Percentiles rank a stretch among this genome's conserved stretches.
These are phyloP conservation scores for Chenopodium formosanum DNA, from an alignment of 148 eudicot species.

Conservation along the genomic window DNA sequence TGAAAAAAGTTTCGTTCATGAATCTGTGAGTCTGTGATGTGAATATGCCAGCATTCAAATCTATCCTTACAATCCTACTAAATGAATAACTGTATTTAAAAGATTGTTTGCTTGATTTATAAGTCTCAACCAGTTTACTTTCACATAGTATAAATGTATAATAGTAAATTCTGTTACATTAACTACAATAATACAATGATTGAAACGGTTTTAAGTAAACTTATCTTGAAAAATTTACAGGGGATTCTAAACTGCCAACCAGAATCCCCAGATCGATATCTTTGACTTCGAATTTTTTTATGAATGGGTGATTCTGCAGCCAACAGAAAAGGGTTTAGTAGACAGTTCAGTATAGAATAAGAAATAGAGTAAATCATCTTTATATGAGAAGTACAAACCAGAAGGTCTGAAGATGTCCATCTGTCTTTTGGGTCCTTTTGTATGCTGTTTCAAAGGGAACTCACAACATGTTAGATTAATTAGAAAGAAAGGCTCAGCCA, in stretches of 20 bases:
- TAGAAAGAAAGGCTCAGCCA: not conserved
- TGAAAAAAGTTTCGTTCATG: too few species aligned
- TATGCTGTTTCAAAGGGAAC: slow-evolving; percentile 52
- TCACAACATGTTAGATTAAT: slow-evolving; percentile 10
- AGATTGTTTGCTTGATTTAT: not conserved
- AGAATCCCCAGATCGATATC: slow-evolving; percentile 83
- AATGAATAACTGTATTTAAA: slow-evolving; percentile 4
- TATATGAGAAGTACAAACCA: slow-evolving; percentile 51
- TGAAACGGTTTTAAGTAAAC: not conserved
- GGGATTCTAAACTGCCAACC: slow-evolving; percentile 79
- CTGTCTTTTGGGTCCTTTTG: slow-evolving; percentile 86
- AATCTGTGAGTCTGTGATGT: too few species aligned
- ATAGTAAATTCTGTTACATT: slow-evolving; percentile 19
- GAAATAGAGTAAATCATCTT: not conserved
- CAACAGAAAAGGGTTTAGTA: slow-evolving; percentile 11
- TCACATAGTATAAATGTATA: slow-evolving; percentile 11
- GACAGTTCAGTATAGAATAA: not conserved
- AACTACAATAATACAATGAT: slow-evolving; percentile 17
- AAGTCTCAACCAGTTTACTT: slow-evolving; percentile 17
- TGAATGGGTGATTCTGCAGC: slow-evolving; percentile 81
- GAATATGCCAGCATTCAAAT: not conserved
- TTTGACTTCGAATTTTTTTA: slow-evolving; percentile 91
- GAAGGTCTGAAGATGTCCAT: slow-evolving; percentile 76
- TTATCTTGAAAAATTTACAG: slow-evolving; percentile 75
- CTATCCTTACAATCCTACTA: not conserved